phyloP scores from a whole-genome alignment of 148 eudicot genomes.

The Cornus controversa region DNA sequence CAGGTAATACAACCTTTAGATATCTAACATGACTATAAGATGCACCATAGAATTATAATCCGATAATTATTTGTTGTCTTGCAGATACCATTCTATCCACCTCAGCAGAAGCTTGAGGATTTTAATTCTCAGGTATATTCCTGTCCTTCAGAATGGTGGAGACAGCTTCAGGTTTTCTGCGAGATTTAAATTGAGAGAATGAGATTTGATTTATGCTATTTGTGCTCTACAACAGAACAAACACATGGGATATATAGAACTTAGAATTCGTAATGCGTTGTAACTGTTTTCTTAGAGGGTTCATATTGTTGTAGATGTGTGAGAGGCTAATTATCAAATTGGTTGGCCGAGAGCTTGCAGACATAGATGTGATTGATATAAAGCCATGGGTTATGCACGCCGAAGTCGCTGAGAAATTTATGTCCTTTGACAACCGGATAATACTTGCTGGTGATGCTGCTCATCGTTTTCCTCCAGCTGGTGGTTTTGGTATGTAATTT shows the following conservation, averaged over 20 bases:
- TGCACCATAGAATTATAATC: neutral
- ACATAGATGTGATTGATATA: constrained; percentile 67
- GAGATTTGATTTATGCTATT: neutral
- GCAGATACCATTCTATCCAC: constrained; percentile 93
- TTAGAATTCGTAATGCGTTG: neutral
- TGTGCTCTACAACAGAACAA: neutral
- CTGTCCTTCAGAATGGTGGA: constrained; percentile 1
- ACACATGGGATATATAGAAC: neutral
- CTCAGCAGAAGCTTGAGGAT: constrained; percentile 87
- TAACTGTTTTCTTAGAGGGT: neutral
- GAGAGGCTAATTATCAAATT: constrained; percentile 64
- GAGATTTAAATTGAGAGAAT: constrained; percentile 1
- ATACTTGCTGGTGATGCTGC: constrained; percentile 94
- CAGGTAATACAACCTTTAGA: constrained; percentile 48
- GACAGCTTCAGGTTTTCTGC: neutral
- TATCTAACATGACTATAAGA: neutral
- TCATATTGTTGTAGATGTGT: constrained; percentile 62
- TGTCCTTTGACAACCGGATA: constrained; percentile 54
- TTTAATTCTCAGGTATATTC: constrained; percentile 62
- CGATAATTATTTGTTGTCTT: constrained; percentile 14
- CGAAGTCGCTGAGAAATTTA: constrained; percentile 84
- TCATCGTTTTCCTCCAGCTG: constrained; percentile 98
- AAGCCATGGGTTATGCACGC: constrained; percentile 99
- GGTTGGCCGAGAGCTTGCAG: constrained; percentile 83
- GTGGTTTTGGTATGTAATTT: constrained; percentile 79